phyloP scores from a whole-genome alignment of 1,284 basidiomycete genomes.

The Cryptococcus maquisensis region DNA sequence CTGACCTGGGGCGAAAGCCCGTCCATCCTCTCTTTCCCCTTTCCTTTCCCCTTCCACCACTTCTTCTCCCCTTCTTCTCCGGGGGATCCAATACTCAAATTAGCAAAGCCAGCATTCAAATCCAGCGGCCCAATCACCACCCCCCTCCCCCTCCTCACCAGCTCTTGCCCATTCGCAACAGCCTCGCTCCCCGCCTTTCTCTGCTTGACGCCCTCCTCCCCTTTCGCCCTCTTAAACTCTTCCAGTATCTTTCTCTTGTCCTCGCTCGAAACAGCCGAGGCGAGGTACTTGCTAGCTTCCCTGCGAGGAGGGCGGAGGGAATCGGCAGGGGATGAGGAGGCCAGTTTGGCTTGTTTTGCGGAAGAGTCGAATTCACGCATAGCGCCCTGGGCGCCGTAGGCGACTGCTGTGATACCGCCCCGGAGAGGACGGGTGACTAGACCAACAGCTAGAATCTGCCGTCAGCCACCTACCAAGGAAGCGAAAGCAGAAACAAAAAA shows the following conservation, averaged over 20 bases:
- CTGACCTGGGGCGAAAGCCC: background rate
- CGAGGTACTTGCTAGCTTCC: background rate
- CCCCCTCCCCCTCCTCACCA: conserved; percentile 16
- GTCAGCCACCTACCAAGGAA: background rate
- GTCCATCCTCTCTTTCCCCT: conserved; percentile 9
- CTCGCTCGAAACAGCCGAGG: background rate
- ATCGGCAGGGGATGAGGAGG: background rate
- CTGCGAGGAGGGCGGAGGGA: background rate
- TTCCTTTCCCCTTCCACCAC: conserved; percentile 50
- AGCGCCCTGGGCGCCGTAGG: background rate
- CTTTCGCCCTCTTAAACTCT: conserved; percentile 12
- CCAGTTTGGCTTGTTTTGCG: background rate
- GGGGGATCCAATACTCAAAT: conserved; percentile 59
- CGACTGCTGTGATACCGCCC: background rate
- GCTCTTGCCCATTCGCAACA: conserved; percentile 37
- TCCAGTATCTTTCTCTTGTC: background rate
- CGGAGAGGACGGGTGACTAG: background rate
- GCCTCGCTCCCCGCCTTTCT: conserved; percentile 39
- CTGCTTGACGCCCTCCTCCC: conserved; percentile 55
- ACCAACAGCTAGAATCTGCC: background rate
- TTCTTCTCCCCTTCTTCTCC: conserved; percentile 57
- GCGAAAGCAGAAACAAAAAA: too few relatives aligned
- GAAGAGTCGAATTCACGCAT: background rate
- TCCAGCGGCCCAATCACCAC: conserved; percentile 24
- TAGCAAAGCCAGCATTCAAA: conserved; percentile 63